Evolutionary conservation across 164 flowering plant genomes (phyloP).

Genomic region (Annona cherimola): DNA sequence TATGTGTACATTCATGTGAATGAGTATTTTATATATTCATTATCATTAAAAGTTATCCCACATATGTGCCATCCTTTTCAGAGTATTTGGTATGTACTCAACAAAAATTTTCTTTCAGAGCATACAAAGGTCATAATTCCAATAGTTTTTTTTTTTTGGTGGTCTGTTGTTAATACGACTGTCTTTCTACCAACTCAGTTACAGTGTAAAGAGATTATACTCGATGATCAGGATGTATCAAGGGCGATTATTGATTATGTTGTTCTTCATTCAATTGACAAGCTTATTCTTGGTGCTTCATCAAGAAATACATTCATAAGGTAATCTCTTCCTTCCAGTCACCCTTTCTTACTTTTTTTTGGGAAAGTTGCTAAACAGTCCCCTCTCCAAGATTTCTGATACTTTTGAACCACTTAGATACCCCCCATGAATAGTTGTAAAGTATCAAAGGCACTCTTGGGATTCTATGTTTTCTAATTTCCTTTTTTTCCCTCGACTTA

Average conservation of each 20-base stretch:
- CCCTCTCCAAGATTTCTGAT: too few species aligned
- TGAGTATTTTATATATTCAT: not conserved
- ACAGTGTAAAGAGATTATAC: conserved; percentile 17
- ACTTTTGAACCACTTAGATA: too few species aligned
- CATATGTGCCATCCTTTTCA: too few species aligned
- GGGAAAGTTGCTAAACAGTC: not conserved
- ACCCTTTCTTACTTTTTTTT: not conserved
- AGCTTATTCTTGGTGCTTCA: conserved; percentile 19
- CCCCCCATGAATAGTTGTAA: too few species aligned
- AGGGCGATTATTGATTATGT: conserved; percentile 18
- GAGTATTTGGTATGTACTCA: too few species aligned
- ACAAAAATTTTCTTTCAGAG: not conserved
- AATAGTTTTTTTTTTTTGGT: not conserved
- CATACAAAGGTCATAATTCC: not conserved
- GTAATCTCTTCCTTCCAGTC: not conserved
- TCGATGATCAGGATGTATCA: conserved; percentile 13
- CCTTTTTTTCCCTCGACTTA: too few species aligned
- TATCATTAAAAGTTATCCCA: too few species aligned
- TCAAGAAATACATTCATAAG: conserved; percentile 19
- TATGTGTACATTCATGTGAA: too few species aligned
- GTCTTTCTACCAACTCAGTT: conserved; percentile 9
- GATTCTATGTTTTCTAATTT: too few species aligned
- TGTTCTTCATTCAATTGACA: conserved; percentile 10
- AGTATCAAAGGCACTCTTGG: too few species aligned
- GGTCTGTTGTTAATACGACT: not conserved